Percentiles rank a stretch among this genome's conserved stretches.
These are phyloP conservation scores for Lachnellula suecica DNA, from an alignment of 2,329 filamentous ascomycete genomes.

Conservation along the genomic window DNA sequence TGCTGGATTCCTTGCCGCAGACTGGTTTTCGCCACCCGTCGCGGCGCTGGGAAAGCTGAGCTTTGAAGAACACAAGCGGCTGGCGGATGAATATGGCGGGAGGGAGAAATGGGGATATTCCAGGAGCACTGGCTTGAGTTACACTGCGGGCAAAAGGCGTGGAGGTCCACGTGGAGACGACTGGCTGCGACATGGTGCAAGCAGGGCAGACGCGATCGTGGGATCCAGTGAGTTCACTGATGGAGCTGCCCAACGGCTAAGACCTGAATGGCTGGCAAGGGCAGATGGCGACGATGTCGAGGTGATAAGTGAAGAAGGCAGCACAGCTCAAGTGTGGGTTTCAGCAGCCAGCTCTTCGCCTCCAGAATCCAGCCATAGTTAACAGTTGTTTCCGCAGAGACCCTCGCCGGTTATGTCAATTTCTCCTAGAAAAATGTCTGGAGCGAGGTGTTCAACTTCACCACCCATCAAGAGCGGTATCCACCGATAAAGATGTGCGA, in stretches of 20 bases:
- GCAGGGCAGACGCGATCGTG: slow-evolving; percentile 53
- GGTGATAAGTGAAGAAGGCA: slow-evolving; percentile 58
- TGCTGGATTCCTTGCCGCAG: slow-evolving; percentile 70
- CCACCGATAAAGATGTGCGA: slow-evolving; percentile 48
- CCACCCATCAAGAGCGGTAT: slow-evolving; percentile 58
- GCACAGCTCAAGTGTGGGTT: slow-evolving; percentile 63
- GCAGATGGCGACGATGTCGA: slow-evolving; percentile 56
- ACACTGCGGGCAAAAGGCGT: slow-evolving; percentile 32
- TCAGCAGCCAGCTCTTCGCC: background rate
- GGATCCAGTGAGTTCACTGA: slow-evolving; percentile 28
- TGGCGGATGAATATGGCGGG: slow-evolving; percentile 21
- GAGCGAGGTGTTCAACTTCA: slow-evolving; percentile 63
- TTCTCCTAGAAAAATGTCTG: slow-evolving; percentile 58
- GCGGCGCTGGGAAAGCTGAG: slow-evolving; percentile 63
- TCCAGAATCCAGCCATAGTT: background rate
- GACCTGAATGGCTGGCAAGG: slow-evolving; percentile 59
- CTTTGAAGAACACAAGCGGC: slow-evolving; percentile 59
- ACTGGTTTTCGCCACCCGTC: slow-evolving; percentile 66
- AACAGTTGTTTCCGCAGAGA: slow-evolving; percentile 46
- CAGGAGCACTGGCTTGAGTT: slow-evolving; percentile 58
- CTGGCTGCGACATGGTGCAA: slow-evolving; percentile 66
- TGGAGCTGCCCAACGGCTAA: slow-evolving; percentile 18
- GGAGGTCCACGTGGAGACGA: slow-evolving; percentile 52
- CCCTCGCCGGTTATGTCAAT: slow-evolving; percentile 64
- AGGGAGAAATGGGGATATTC: slow-evolving; percentile 53